A percentile compares a stretch with the other conserved stretches of the same genome.
Conservation (phyloP, 2,329 filamentous ascomycete species). For the Elsinoe necatrix region DNA sequence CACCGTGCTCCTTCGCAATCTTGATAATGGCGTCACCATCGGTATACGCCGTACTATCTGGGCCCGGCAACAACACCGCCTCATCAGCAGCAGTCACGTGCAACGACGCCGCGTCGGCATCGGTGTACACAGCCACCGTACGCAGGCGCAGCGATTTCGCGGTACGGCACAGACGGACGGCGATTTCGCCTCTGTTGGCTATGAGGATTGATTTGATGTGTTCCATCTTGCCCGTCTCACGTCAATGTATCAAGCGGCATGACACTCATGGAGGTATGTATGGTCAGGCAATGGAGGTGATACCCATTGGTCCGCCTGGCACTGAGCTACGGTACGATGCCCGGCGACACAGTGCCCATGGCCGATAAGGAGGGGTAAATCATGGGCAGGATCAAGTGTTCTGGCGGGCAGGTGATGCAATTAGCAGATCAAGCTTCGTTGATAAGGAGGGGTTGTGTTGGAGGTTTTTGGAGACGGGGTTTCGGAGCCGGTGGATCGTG, state of each 20-base stretch:
- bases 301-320: background rate
- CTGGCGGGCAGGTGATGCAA: background rate
- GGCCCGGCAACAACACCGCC: slow-evolving; percentile 42
- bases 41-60: slow-evolving; percentile 43
- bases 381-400: slow-evolving; percentile 7
- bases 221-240: slow-evolving; percentile 26
- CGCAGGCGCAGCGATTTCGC: slow-evolving; percentile 42
- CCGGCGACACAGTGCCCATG: background rate
- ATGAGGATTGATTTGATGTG: slow-evolving; percentile 46
- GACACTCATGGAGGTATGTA: background rate
- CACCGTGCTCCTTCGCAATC: slow-evolving; percentile 43
- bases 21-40: slow-evolving; percentile 41
- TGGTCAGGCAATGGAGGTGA: background rate
- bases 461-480: background rate
- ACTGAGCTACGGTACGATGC: background rate
- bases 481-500: background rate
- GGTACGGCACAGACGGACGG: slow-evolving; percentile 43
- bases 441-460: background rate
- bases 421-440: slow-evolving; percentile 4
- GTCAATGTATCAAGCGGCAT: background rate
- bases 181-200: slow-evolving; percentile 44
- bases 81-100: slow-evolving; percentile 49
- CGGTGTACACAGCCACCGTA: slow-evolving; percentile 51
- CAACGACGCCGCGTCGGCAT: slow-evolving; percentile 46
- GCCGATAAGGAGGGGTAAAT: slow-evolving; percentile 11